Conservation (phyloP, 2,329 filamentous ascomycete species). For the Lojkania enalia region DNA sequence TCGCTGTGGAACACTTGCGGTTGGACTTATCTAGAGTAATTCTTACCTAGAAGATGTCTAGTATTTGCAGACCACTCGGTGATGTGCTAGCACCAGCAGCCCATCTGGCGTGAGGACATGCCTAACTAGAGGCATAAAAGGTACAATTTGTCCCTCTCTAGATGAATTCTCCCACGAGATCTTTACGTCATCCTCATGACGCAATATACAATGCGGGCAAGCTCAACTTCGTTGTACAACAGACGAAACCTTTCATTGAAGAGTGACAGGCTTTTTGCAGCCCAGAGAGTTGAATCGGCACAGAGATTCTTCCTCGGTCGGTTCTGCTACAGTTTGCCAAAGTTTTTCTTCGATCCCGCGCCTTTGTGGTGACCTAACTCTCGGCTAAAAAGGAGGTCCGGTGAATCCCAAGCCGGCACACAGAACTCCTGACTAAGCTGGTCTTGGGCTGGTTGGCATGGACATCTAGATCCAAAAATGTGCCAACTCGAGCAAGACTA, state of each 20-base stretch:
- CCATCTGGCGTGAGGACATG: conserved; percentile 8
- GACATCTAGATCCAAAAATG: conserved; percentile 1
- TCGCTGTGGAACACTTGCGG: conserved; percentile 9
- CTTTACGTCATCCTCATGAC: conserved; percentile 1
- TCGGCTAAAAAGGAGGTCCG: background rate
- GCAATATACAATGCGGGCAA: conserved; percentile 2
- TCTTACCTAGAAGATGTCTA: conserved; percentile 9
- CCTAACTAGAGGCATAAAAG: conserved; percentile 1
- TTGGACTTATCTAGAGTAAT: conserved; percentile 16
- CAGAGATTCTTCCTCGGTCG: conserved; percentile 12
- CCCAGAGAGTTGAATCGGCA: conserved; percentile 8
- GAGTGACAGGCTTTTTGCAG: conserved; percentile 8
- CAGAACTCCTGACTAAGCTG: conserved; percentile 8
- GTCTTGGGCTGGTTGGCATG: conserved; percentile 14
- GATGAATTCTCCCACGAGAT: background rate
- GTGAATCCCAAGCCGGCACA: no score
- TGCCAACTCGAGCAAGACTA: background rate
- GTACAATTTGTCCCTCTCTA: background rate
- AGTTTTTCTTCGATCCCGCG: conserved; percentile 20
- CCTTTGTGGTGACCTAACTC: conserved; percentile 18
- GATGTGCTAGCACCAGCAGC: conserved; percentile 6
- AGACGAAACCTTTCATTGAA: conserved; percentile 6
- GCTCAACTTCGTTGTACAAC: conserved; percentile 7
- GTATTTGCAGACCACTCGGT: conserved; percentile 11
- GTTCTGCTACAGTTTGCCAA: conserved; percentile 17